phyloP scores from a whole-genome alignment of 2,329 filamentous ascomycete species.

The Hortaea werneckii region DNA sequence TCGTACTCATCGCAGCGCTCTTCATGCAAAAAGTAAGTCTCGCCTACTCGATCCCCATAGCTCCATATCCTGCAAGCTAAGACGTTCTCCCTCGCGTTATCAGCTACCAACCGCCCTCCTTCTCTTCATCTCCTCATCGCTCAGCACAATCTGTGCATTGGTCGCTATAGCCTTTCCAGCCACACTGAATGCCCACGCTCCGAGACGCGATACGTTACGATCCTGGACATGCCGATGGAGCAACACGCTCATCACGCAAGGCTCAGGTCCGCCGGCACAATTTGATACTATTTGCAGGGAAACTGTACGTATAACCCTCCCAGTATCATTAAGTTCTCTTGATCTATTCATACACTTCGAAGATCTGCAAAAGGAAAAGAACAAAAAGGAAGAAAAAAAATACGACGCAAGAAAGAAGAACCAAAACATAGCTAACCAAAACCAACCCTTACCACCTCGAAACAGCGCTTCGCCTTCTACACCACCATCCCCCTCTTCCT shows the following conservation, averaged over 20 bases:
- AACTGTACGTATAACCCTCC: slow-evolving; percentile 24
- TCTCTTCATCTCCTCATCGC: slow-evolving; percentile 26
- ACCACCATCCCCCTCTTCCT: slow-evolving; percentile 33
- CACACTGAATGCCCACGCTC: slow-evolving; percentile 19
- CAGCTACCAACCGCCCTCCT: slow-evolving; percentile 31
- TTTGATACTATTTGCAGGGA: slow-evolving; percentile 33
- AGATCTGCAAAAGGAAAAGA: no score
- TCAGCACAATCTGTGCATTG: slow-evolving; percentile 30
- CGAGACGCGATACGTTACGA: slow-evolving; percentile 24
- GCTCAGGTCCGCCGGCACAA: slow-evolving; percentile 20
- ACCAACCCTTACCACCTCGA: no score
- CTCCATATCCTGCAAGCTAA: background rate
- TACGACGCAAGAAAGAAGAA: no score
- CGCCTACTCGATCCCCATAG: no score
- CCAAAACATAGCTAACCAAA: no score
- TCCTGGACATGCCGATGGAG: slow-evolving; percentile 29
- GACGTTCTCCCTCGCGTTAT: no score
- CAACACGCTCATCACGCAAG: slow-evolving; percentile 3
- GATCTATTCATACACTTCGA: no score
- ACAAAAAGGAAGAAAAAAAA: no score
- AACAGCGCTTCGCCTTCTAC: slow-evolving; percentile 36
- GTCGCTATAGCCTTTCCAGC: slow-evolving; percentile 30
- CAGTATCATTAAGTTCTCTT: no score
- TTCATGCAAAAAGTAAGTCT: no score
- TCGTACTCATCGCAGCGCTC: slow-evolving; percentile 24